Conservation (phyloP, 495 filamentous ascomycete species). For the Ascodesmis nigricans region DNA sequence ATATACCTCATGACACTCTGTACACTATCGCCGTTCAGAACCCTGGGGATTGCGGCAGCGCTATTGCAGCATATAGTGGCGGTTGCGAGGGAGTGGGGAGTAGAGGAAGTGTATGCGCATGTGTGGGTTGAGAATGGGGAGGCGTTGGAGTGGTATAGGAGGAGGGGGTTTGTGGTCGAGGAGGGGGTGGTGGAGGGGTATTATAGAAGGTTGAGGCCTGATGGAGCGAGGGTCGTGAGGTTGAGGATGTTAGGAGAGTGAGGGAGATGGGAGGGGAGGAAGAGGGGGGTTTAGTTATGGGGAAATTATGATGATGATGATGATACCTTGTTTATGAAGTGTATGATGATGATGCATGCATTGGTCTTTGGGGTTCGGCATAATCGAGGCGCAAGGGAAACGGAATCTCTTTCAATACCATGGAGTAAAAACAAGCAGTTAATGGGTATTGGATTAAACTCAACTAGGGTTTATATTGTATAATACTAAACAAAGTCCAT, state of each 20-base stretch:
- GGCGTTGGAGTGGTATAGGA: conserved; percentile 63
- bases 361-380: no score
- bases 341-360: no score
- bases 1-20: conserved; percentile 81
- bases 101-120: conserved; percentile 46
- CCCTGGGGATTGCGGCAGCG: conserved; percentile 53
- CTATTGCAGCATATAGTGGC: conserved; percentile 39
- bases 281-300: neutral
- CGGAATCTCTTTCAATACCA: no score
- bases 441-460: no score
- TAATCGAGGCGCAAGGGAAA: no score
- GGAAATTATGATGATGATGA: no score
- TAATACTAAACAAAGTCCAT: no score
- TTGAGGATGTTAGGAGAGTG: conserved; percentile 14
- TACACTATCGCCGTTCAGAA: conserved; percentile 62
- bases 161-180: conserved; percentile 49
- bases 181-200: conserved; percentile 44
- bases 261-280: neutral
- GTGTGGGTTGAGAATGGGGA: conserved; percentile 87
- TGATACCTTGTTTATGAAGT: no score
- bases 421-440: no score
- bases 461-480: no score
- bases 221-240: conserved; percentile 54
- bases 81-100: conserved; percentile 18
- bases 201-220: conserved; percentile 64